Conservation (phyloP, 208 protist genomes). For the Tritrichomonas foetus region DNA sequence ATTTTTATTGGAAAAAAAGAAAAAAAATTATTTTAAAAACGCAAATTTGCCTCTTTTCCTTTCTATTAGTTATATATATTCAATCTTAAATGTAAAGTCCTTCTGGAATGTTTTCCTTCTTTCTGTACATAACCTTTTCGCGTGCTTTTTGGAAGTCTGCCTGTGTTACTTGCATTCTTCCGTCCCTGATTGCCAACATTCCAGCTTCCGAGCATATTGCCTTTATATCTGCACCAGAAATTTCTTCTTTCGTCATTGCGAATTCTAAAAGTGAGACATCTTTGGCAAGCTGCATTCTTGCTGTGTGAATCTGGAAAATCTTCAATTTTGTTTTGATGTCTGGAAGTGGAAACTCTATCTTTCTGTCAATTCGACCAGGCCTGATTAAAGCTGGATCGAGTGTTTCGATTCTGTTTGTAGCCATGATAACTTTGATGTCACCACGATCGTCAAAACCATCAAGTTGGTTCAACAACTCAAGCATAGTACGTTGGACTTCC, state of each 20-base stretch:
- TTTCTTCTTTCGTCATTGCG: slow-evolving; percentile 98
- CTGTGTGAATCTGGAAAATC: slow-evolving; percentile 99
- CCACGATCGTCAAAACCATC: slow-evolving; percentile 98
- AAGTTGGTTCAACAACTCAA: slow-evolving; percentile 99
- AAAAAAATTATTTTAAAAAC: no score
- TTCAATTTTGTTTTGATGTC: slow-evolving; percentile 92
- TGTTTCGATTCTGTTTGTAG: slow-evolving; percentile 99
- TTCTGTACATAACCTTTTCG: slow-evolving; percentile 98
- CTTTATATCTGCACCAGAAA: slow-evolving; percentile 99
- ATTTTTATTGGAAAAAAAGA: no score
- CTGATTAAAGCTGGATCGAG: slow-evolving; percentile 99
- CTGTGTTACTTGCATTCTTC: slow-evolving; percentile 97
- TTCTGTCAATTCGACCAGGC: slow-evolving; percentile 98
- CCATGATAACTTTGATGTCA: slow-evolving; percentile 99
- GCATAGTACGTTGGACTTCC: slow-evolving; percentile 99
- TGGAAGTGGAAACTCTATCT: slow-evolving; percentile 99
- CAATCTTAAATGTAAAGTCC: slow-evolving; percentile 87
- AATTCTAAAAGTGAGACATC: slow-evolving; percentile 99
- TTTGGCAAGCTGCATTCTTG: slow-evolving; percentile 94
- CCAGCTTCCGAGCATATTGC: slow-evolving; percentile 99
- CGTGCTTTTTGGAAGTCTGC: slow-evolving; percentile 97
- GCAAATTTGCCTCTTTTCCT: no score
- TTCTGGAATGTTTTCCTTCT: slow-evolving; percentile 90
- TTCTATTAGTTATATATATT: no score
- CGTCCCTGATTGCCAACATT: slow-evolving; percentile 94